Evolutionary conservation across 148 eudicot species (phyloP).

Genomic region (Vaccinium myrtillus): DNA sequence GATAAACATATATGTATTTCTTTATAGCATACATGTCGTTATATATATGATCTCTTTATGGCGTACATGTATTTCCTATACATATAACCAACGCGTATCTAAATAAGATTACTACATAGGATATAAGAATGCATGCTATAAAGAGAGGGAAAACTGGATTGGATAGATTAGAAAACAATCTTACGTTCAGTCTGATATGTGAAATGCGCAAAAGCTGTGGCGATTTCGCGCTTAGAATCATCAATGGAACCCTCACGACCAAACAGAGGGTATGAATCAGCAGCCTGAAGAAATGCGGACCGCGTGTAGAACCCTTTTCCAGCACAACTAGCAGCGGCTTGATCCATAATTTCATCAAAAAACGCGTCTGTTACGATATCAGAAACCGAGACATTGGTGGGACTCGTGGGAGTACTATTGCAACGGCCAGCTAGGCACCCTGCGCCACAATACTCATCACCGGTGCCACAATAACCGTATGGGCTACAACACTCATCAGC

Average conservation of each 20-base stretch:
- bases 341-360: conserved; percentile 46
- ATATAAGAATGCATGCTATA: neutral
- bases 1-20: neutral
- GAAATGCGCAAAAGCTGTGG: conserved; percentile 71
- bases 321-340: conserved; percentile 33
- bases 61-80: no score
- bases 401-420: neutral
- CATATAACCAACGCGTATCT: no score
- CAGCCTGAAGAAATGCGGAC: conserved; percentile 41
- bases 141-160: neutral
- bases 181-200: conserved; percentile 70
- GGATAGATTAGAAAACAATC: neutral
- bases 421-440: conserved; percentile 56
- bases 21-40: no score
- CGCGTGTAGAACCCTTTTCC: conserved; percentile 56
- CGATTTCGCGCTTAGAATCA: conserved; percentile 55
- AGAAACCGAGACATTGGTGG: conserved; percentile 24
- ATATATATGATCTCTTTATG: no score
- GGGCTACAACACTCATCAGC: conserved; percentile 41
- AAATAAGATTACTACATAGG: no score
- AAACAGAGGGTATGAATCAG: conserved; percentile 28
- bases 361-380: conserved; percentile 41
- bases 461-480: conserved; percentile 48
- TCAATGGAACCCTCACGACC: conserved; percentile 44
- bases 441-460: conserved; percentile 43